Evolutionary conservation across 1,284 basidiomycete species (phyloP).

Genomic region (Leucoagaricus sp.): DNA sequence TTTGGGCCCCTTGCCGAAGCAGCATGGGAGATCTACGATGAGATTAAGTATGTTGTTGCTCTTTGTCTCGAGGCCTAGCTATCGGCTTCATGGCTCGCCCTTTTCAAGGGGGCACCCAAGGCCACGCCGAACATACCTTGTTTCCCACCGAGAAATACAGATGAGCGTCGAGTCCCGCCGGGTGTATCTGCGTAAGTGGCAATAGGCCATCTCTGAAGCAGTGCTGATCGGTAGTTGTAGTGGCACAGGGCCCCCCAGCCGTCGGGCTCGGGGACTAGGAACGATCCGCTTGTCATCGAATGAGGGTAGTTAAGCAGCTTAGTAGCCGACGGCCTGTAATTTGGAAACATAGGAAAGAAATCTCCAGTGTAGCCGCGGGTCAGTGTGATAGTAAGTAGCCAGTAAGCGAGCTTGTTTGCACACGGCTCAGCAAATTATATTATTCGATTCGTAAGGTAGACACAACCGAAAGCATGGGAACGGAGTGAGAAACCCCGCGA

Average conservation of each 20-base stretch:
- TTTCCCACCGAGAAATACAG: not conserved
- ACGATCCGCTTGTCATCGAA: not conserved
- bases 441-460: no score
- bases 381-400: no score
- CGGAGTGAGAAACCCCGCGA: no score
- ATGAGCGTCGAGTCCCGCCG: not conserved
- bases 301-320: no score
- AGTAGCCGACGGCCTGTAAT: no score
- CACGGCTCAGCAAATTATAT: no score
- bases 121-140: not conserved
- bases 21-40: conserved; percentile 21
- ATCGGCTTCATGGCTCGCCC: not conserved
- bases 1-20: conserved; percentile 24
- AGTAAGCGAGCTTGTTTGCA: no score
- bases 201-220: not conserved
- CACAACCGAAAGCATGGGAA: no score
- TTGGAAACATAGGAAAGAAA: no score
- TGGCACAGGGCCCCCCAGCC: not conserved
- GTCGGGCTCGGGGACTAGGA: not conserved
- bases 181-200: not conserved
- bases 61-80: not conserved
- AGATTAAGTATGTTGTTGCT: conserved; percentile 16
- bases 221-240: not conserved
- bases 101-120: not conserved
- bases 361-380: no score